Evolutionary conservation across 2,329 filamentous ascomycete genomes (phyloP).

Genomic region (Calonectria pseudoturangicola): DNA sequence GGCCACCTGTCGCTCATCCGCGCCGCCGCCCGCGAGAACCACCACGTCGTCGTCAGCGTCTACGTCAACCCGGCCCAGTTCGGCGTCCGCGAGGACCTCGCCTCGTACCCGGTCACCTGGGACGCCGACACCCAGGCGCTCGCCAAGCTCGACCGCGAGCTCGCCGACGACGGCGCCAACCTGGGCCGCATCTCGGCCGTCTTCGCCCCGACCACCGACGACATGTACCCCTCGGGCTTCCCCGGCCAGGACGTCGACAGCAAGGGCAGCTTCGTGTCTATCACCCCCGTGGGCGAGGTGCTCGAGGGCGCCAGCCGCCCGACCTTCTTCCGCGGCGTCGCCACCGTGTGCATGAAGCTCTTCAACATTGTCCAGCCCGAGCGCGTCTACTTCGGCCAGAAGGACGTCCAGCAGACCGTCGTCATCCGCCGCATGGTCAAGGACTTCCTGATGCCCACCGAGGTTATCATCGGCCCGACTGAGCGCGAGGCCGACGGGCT

Average conservation of each 20-base stretch:
- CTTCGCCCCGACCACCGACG: slow-evolving; percentile 87
- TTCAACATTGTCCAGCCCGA: slow-evolving; percentile 75
- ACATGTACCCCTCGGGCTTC: slow-evolving; percentile 91
- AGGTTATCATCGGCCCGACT: slow-evolving; percentile 85
- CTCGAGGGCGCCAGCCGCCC: slow-evolving; percentile 91
- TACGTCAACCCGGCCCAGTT: slow-evolving; percentile 99
- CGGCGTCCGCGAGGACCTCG: slow-evolving; percentile 89
- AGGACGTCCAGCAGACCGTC: slow-evolving; percentile 97
- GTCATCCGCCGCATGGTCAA: slow-evolving; percentile 90
- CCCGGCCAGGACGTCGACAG: slow-evolving; percentile 83
- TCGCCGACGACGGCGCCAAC: slow-evolving; percentile 76
- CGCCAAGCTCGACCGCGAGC: slow-evolving; percentile 80
- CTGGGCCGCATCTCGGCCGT: slow-evolving; percentile 85
- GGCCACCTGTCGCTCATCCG: slow-evolving; percentile 92
- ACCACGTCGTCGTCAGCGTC: slow-evolving; percentile 91
- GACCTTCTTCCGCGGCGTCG: slow-evolving; percentile 97
- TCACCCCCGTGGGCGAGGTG: slow-evolving; percentile 87
- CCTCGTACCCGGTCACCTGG: slow-evolving; percentile 94
- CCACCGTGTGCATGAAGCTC: slow-evolving; percentile 94
- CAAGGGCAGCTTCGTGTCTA: slow-evolving; percentile 91
- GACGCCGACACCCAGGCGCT: slow-evolving; percentile 82
- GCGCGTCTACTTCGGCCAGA: slow-evolving; percentile 93
- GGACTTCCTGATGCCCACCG: slow-evolving; percentile 88
- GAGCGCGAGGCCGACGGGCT: slow-evolving; percentile 86
- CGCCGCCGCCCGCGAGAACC: slow-evolving; percentile 87